Evolutionary conservation across 2,329 filamentous ascomycete species (phyloP).

Genomic region (Pseudofabraea citricarpa): DNA sequence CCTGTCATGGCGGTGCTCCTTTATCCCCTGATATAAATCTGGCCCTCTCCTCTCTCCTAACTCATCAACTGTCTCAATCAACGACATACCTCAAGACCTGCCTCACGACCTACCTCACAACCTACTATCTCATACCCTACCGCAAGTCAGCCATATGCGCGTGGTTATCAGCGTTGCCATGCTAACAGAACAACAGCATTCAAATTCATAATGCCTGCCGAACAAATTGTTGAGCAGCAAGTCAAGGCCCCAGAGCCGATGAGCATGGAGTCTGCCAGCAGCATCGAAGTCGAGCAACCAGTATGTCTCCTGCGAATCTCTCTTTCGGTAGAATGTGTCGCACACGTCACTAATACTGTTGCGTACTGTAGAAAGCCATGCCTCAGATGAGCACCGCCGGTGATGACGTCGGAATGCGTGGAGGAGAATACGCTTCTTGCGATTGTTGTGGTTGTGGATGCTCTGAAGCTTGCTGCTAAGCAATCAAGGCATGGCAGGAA

Average conservation of each 20-base stretch:
- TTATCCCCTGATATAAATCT: too few species aligned
- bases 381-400: slow-evolving; percentile 14
- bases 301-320: slow-evolving; percentile 17
- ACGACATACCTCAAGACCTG: too few species aligned
- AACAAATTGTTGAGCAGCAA: slow-evolving; percentile 21
- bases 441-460: slow-evolving; percentile 18
- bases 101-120: too few species aligned
- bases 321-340: slow-evolving; percentile 4
- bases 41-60: too few species aligned
- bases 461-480: slow-evolving; percentile 16
- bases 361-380: not conserved
- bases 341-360: not conserved
- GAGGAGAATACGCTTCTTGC: slow-evolving; percentile 15
- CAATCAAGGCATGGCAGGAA: too few species aligned
- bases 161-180: not conserved
- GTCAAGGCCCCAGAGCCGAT: slow-evolving; percentile 23
- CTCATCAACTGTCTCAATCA: too few species aligned
- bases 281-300: slow-evolving; percentile 20
- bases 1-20: too few species aligned
- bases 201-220: slow-evolving; percentile 20
- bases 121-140: too few species aligned
- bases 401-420: slow-evolving; percentile 15
- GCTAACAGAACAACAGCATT: not conserved
- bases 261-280: slow-evolving; percentile 14
- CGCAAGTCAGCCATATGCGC: too few species aligned